phyloP scores from a whole-genome alignment of 2,329 filamentous ascomycete species.

The Aspergillus cejpii region DNA sequence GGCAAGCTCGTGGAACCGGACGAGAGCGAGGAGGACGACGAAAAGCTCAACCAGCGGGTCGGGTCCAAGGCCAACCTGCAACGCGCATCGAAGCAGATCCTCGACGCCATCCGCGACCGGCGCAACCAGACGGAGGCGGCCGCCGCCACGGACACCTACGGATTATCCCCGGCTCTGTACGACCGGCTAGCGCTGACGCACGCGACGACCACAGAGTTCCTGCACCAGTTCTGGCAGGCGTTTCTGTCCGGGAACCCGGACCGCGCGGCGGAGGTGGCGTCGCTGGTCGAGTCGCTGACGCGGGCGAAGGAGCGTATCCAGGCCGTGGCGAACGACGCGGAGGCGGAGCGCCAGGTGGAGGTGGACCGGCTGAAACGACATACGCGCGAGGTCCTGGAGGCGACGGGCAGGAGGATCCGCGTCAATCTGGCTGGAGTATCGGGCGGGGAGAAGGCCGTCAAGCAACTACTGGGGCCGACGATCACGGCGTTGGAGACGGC shows the following conservation, averaged over 20 bases:
- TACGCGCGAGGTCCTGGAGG: slow-evolving; percentile 62
- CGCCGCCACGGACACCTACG: slow-evolving; percentile 36
- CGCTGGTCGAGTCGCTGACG: slow-evolving; percentile 72
- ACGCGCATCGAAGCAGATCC: slow-evolving; percentile 51
- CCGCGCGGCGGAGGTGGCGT: slow-evolving; percentile 71
- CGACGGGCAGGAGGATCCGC: slow-evolving; percentile 65
- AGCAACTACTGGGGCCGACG: slow-evolving; percentile 68
- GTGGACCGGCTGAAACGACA: slow-evolving; percentile 63
- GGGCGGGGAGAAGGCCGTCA: slow-evolving; percentile 70
- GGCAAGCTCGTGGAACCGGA: slow-evolving; percentile 54
- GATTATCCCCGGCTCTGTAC: slow-evolving; percentile 48
- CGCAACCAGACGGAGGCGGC: slow-evolving; percentile 42
- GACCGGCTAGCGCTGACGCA: slow-evolving; percentile 68
- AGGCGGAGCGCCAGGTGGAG: slow-evolving; percentile 61
- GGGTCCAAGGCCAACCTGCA: slow-evolving; percentile 63
- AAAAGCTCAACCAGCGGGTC: slow-evolving; percentile 51
- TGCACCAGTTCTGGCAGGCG: slow-evolving; percentile 94
- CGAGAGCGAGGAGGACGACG: slow-evolving; percentile 54
- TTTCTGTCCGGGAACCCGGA: slow-evolving; percentile 84
- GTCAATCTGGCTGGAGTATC: slow-evolving; percentile 60
- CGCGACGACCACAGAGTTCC: slow-evolving; percentile 86
- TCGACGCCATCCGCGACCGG: slow-evolving; percentile 52
- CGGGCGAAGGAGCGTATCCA: slow-evolving; percentile 72
- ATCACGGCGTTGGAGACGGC: slow-evolving; percentile 64
- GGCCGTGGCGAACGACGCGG: slow-evolving; percentile 72